Evolutionary conservation across 2,329 filamentous ascomycete species (phyloP).

Genomic region (Tolypocladium amazonense): DNA sequence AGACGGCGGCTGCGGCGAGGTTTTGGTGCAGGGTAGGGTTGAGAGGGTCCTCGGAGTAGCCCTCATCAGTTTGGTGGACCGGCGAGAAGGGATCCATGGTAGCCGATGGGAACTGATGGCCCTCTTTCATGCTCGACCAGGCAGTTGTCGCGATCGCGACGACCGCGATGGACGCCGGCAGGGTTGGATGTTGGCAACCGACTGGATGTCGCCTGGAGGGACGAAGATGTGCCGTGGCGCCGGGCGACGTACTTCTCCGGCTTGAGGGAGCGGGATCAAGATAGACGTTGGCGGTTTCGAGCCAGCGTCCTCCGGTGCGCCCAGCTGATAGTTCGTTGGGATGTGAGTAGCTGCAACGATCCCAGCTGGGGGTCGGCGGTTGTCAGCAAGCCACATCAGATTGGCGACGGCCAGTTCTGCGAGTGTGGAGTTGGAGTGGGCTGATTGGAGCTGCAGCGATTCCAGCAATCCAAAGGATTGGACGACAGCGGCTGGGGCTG

Average conservation of each 20-base stretch:
- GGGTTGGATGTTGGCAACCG: background rate
- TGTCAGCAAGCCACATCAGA: background rate
- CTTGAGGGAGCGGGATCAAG: too few relatives aligned
- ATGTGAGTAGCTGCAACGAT: background rate
- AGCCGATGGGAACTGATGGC: conserved; percentile 11
- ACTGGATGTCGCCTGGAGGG: background rate
- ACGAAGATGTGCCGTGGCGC: background rate
- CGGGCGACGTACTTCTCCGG: background rate
- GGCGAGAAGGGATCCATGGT: conserved; percentile 38
- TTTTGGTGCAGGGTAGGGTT: conserved; percentile 27
- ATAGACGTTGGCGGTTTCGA: background rate
- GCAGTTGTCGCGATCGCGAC: background rate
- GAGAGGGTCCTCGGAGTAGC: conserved; percentile 70
- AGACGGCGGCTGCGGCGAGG: conserved; percentile 19
- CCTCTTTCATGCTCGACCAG: conserved; percentile 15
- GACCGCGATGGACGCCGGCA: background rate
- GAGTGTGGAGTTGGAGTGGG: background rate
- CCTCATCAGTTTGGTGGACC: conserved; percentile 62
- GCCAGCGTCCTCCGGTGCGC: background rate
- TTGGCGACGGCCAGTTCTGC: background rate
- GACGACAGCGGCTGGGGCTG: background rate
- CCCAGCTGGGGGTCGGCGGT: background rate
- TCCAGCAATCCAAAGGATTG: background rate
- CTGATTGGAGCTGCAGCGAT: background rate
- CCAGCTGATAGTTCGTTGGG: background rate